A percentile compares a stretch with the other conserved stretches of the same genome.
Evolutionary conservation across 116 monocot genomes (phyloP).

Genomic region (Zostera marina): DNA sequence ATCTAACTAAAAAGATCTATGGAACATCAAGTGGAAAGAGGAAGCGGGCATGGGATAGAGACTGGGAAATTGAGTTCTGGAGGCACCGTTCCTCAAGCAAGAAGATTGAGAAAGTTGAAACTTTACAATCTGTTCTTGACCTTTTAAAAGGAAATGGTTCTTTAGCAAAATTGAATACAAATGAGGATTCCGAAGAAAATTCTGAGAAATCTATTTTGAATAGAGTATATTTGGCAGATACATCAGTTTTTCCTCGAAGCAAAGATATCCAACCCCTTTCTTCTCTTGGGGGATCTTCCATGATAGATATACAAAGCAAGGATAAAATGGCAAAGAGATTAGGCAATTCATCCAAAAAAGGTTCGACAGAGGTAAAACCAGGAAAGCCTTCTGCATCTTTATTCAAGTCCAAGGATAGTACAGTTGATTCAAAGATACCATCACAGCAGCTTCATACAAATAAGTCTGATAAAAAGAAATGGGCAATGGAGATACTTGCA

Average conservation of each 20-base stretch:
- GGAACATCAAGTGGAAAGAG: slow-evolving; percentile 52
- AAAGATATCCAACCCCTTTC: slow-evolving; percentile 77
- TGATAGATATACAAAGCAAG: neutral
- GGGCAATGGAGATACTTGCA: slow-evolving; percentile 89
- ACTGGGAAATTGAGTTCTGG: slow-evolving; percentile 90
- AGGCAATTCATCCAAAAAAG: neutral
- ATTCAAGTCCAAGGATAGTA: slow-evolving; percentile 11
- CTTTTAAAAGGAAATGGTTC: slow-evolving; percentile 48
- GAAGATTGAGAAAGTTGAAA: slow-evolving; percentile 64
- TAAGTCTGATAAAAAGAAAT: slow-evolving; percentile 73
- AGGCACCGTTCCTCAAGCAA: slow-evolving; percentile 40
- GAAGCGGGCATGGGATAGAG: slow-evolving; percentile 66
- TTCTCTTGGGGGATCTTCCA: slow-evolving; percentile 12
- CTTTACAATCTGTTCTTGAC: slow-evolving; percentile 70
- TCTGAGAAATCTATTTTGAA: slow-evolving; percentile 52
- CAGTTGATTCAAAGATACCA: slow-evolving; percentile 15
- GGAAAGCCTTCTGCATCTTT: slow-evolving; percentile 5
- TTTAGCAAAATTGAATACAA: slow-evolving; percentile 15
- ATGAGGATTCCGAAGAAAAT: slow-evolving; percentile 25
- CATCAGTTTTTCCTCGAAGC: slow-evolving; percentile 77
- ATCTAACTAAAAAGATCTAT: slow-evolving; percentile 88
- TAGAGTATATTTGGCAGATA: slow-evolving; percentile 90
- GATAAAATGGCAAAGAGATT: neutral
- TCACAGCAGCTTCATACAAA: slow-evolving; percentile 10
- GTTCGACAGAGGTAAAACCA: slow-evolving; percentile 4